Evolutionary conservation across 306 rosid genomes (phyloP), one percentile per base, ranked within the genome.

Genomic region (Prunus campanulata): DNA sequence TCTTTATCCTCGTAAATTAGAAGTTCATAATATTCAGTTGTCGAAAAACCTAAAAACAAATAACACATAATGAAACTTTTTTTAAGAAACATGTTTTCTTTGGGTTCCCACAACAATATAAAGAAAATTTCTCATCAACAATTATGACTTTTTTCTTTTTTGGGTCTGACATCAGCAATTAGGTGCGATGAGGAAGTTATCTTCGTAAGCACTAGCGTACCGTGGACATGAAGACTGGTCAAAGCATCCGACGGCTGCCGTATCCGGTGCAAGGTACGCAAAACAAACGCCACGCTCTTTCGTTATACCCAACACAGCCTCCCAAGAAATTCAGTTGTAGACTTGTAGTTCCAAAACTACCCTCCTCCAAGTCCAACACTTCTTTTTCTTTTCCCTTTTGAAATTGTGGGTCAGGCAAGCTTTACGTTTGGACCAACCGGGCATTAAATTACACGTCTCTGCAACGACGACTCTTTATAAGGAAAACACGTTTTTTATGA

Each of bases 21-120:
- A 6, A 0, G 0, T 39, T 39, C 9, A 39, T 0, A 39, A 39
- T 7, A 7, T 6, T 1, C 10, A 1, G 0, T 39, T 39, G 0
- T 39, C 9, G 2, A 39, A 6, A 39, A 39, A 7, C 9, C 5
- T 7, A 1, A 39, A 1, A 39, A 39, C 1, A 39, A 39, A 39
- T 39, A 39, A 39, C 44, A 7, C 9, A 39, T 39, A 7, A 32
- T 32, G 30, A 29, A 29, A 29, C 30, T 29, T 0, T 29, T 29
- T 29, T 29, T 3, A 29, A 29, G 4, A 29, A 29, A 29, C 30
- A 3, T 25, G 27, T 29, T 29, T 3, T 29, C 2, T 29, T 29
- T 27, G 29, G 29, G 3, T 27, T 9, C 13, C 10, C 22, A 32
- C 39, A 32, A 56, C 29, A 8, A 56, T 8, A 20, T 20, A 22